These are phyloP conservation scores for Arachis hypogaea DNA, from an alignment of 306 rosid species.

Conservation along the genomic window DNA sequence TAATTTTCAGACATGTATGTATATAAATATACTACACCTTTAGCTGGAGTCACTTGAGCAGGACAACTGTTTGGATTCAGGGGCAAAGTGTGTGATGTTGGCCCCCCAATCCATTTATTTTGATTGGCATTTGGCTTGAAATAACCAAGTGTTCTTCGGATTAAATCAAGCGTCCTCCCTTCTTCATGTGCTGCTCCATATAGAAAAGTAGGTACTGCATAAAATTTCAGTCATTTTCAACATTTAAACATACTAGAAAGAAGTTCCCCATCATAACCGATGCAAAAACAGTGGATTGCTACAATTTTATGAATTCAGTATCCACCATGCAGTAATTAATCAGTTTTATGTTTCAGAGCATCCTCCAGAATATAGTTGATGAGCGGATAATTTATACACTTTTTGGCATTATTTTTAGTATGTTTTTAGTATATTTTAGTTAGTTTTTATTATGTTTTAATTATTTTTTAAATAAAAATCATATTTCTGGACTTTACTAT, in stretches of 20 bases:
- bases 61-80: constrained; percentile 80
- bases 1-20: no score
- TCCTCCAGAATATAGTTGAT: not conserved
- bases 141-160: constrained; percentile 80
- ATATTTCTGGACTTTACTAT: no score
- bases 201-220: constrained; percentile 78
- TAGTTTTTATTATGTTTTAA: no score
- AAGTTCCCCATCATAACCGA: not conserved
- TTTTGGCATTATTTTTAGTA: no score
- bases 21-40: constrained; percentile 45
- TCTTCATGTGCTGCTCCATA: constrained; percentile 88
- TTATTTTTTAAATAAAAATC: no score
- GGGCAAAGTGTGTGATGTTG: constrained; percentile 47
- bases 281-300: not conserved
- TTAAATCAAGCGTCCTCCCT: constrained; percentile 65
- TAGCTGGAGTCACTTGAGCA: constrained; percentile 48
- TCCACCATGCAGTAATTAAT: not conserved
- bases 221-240: constrained; percentile 36
- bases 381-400: no score
- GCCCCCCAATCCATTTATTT: constrained; percentile 70
- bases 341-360: not conserved
- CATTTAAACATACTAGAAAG: constrained; percentile 12
- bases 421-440: no score
- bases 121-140: constrained; percentile 76
- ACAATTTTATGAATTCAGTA: not conserved